Evolutionary conservation across 2,329 filamentous ascomycete genomes (phyloP).

Genomic region (Acrodontium crateriforme): DNA sequence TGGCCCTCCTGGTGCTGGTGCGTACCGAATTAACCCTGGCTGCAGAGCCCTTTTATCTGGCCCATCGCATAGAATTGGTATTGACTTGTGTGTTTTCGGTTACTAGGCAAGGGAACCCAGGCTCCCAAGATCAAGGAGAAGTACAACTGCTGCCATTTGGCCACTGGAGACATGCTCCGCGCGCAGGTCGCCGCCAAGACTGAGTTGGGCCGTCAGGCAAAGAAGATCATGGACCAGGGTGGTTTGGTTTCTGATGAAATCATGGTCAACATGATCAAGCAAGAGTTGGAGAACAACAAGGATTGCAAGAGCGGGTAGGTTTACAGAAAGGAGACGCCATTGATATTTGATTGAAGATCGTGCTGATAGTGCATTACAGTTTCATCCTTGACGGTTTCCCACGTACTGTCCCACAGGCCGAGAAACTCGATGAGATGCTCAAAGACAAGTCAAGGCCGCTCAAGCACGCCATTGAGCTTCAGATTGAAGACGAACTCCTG

Average conservation of each 20-base stretch:
- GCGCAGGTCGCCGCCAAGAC: slow-evolving; percentile 98
- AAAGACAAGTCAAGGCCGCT: slow-evolving; percentile 62
- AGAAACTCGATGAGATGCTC: slow-evolving; percentile 91
- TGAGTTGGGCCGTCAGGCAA: slow-evolving; percentile 80
- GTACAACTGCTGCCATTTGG: slow-evolving; percentile 93
- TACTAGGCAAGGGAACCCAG: slow-evolving; percentile 98
- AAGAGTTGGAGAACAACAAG: slow-evolving; percentile 81
- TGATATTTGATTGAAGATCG: slow-evolving; percentile 4
- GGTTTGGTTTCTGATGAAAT: slow-evolving; percentile 97
- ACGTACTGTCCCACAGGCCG: slow-evolving; percentile 86
- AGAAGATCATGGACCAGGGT: slow-evolving; percentile 99
- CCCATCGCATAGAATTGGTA: not conserved
- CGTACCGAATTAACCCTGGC: slow-evolving; percentile 23
- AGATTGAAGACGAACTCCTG: slow-evolving; percentile 89
- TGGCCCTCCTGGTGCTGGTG: slow-evolving; percentile 93
- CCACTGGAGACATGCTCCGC: slow-evolving; percentile 97
- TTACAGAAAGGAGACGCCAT: slow-evolving; percentile 2
- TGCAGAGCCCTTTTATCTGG: not conserved
- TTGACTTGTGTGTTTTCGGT: no score
- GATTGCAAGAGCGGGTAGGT: slow-evolving; percentile 93
- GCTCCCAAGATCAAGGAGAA: slow-evolving; percentile 97
- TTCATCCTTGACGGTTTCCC: slow-evolving; percentile 99
- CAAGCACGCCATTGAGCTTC: slow-evolving; percentile 88
- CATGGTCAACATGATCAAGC: slow-evolving; percentile 99
- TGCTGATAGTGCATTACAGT: slow-evolving; percentile 31